Conservation (phyloP, 2,329 filamentous ascomycete species). For the Cryphonectria carpinicola region DNA sequence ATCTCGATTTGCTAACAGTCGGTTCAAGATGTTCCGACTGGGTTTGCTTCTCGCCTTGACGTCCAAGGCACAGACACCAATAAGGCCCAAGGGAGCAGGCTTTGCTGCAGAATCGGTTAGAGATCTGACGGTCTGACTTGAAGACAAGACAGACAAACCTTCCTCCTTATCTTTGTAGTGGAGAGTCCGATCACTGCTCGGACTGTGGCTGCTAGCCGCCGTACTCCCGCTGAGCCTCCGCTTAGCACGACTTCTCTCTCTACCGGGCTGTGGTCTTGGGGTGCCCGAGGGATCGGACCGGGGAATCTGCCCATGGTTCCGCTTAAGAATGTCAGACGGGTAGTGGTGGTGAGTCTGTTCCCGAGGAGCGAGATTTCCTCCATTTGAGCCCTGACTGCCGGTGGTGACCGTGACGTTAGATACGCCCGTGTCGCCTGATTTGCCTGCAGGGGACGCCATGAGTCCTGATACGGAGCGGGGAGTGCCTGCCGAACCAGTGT, state of each 20-base stretch:
- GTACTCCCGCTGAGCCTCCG: conserved; percentile 82
- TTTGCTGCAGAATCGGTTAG: conserved; percentile 48
- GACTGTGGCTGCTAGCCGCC: conserved; percentile 79
- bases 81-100: conserved; percentile 66
- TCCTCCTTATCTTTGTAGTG: conserved; percentile 64
- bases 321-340: conserved; percentile 52
- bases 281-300: conserved; percentile 33
- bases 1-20: conserved; percentile 85
- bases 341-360: conserved; percentile 46
- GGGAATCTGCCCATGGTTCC: conserved; percentile 40
- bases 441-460: conserved; percentile 49
- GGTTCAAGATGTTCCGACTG: conserved; percentile 92
- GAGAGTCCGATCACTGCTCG: conserved; percentile 68
- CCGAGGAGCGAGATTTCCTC: conserved; percentile 50
- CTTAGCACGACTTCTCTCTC: conserved; percentile 71
- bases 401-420: conserved; percentile 60
- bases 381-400: conserved; percentile 46
- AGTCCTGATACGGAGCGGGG: conserved; percentile 50
- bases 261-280: conserved; percentile 48
- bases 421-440: conserved; percentile 56
- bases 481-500: conserved; percentile 42
- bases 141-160: conserved; percentile 38
- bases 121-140: conserved; percentile 28
- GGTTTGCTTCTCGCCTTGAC: conserved; percentile 96
- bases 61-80: conserved; percentile 94